These are phyloP conservation scores for Pseudogymnoascus sp. DNA, from an alignment of 2,329 filamentous ascomycete species.

Conservation along the genomic window DNA sequence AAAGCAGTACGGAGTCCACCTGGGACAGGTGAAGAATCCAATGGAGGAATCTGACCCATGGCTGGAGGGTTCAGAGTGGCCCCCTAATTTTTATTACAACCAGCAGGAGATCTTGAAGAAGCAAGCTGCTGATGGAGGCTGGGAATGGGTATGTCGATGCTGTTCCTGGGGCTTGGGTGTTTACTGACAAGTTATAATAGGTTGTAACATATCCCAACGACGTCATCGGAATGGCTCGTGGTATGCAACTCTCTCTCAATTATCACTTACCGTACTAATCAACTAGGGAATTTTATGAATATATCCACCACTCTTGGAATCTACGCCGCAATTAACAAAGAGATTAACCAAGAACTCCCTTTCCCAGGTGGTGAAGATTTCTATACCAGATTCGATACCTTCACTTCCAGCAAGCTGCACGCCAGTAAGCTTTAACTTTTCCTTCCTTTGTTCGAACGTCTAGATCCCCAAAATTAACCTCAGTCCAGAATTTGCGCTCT, in stretches of 20 bases:
- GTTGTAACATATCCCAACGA: slow-evolving; percentile 37
- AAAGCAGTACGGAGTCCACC: slow-evolving; percentile 47
- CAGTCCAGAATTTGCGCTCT: slow-evolving; percentile 3
- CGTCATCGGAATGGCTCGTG: slow-evolving; percentile 34
- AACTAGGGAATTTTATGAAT: slow-evolving; percentile 29
- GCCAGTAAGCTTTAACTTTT: neutral
- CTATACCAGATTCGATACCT: neutral
- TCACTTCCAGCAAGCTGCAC: neutral
- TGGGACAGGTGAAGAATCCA: slow-evolving; percentile 39
- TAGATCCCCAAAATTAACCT: neutral
- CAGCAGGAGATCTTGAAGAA: slow-evolving; percentile 37
- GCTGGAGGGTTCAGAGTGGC: slow-evolving; percentile 30
- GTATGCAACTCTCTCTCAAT: slow-evolving; percentile 16
- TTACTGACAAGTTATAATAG: slow-evolving; percentile 30
- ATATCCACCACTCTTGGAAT: slow-evolving; percentile 14
- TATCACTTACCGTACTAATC: neutral
- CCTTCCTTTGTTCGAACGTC: neutral
- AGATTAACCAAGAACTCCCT: slow-evolving; percentile 26
- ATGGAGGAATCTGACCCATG: slow-evolving; percentile 40
- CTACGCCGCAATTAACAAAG: slow-evolving; percentile 23
- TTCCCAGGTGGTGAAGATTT: slow-evolving; percentile 25
- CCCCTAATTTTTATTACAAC: slow-evolving; percentile 43
- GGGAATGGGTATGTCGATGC: neutral
- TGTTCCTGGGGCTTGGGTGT: neutral
- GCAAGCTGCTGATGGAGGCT: slow-evolving; percentile 9